These are phyloP conservation scores for Apiotrichum gamsii DNA, from an alignment of 1,284 basidiomycete genomes.

Conservation along the genomic window DNA sequence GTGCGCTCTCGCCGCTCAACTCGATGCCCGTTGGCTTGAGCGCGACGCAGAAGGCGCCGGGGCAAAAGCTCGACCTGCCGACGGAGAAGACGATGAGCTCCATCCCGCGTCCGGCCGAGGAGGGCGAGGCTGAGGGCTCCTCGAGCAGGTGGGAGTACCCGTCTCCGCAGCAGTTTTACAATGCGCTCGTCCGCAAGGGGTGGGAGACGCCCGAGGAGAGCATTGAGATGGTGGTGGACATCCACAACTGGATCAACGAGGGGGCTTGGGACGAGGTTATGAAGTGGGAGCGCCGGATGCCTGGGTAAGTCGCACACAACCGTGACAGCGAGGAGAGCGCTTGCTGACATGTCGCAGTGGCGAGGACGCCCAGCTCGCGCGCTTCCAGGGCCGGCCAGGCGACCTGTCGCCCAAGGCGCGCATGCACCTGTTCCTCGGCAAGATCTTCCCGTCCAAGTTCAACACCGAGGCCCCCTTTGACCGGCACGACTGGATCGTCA, in stretches of 20 bases:
- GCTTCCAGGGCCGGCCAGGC: conserved; percentile 85
- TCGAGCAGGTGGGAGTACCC: conserved; percentile 85
- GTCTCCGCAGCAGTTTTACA: conserved; percentile 97
- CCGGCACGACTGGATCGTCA: conserved; percentile 96
- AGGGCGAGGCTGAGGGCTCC: conserved; percentile 37
- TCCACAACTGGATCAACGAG: conserved; percentile 98
- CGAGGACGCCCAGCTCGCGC: conserved; percentile 61
- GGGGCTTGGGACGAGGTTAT: conserved; percentile 92
- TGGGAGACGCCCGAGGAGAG: conserved; percentile 97
- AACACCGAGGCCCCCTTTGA: conserved; percentile 90
- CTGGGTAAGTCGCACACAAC: conserved; percentile 34
- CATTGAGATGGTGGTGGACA: conserved; percentile 94
- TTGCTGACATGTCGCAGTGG: conserved; percentile 22
- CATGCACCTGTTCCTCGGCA: conserved; percentile 74
- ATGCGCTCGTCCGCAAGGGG: conserved; percentile 91
- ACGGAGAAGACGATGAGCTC: conserved; percentile 70
- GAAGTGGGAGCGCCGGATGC: conserved; percentile 76
- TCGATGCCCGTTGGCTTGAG: conserved; percentile 73
- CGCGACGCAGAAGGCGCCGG: conserved; percentile 46
- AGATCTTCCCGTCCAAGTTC: conserved; percentile 80
- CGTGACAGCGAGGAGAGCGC: neutral
- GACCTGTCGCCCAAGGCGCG: conserved; percentile 75
- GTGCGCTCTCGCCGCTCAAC: conserved; percentile 68
- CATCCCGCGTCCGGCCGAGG: conserved; percentile 66
- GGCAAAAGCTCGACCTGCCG: conserved; percentile 56